phyloP scores from a whole-genome alignment of 257 asterid species.

The Nicotiana tomentosiformis region DNA sequence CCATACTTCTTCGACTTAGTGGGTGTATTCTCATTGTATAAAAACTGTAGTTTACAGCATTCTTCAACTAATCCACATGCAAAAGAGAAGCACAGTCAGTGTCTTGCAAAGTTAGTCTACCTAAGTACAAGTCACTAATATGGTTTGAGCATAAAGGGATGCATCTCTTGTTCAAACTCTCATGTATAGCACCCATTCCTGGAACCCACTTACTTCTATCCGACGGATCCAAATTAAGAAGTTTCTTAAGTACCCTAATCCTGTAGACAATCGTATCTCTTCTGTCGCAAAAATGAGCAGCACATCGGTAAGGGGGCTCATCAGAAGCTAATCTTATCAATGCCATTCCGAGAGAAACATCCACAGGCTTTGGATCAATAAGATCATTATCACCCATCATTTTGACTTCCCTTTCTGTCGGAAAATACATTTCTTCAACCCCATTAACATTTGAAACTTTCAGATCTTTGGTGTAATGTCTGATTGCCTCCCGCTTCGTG shows the following conservation, averaged over 20 bases:
- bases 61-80: conserved; percentile 27
- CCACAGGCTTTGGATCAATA: conserved; percentile 69
- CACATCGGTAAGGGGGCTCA: conserved; percentile 54
- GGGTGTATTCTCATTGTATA: not conserved
- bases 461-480: conserved; percentile 80
- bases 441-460: conserved; percentile 35
- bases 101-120: conserved; percentile 68
- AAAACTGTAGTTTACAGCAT: not conserved
- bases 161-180: conserved; percentile 61
- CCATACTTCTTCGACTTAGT: not conserved
- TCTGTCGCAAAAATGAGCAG: conserved; percentile 63
- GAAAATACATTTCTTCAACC: conserved; percentile 42
- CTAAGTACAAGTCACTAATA: conserved; percentile 67
- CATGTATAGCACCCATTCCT: conserved; percentile 54
- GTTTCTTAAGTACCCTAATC: conserved; percentile 45
- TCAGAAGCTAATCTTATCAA: conserved; percentile 61
- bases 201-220: conserved; percentile 32
- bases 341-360: conserved; percentile 53
- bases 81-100: conserved; percentile 53
- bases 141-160: conserved; percentile 60
- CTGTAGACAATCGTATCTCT: conserved; percentile 51
- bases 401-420: conserved; percentile 75
- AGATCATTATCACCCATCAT: conserved; percentile 73
- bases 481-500: conserved; percentile 60
- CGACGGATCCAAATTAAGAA: conserved; percentile 22